Conservation (phyloP, 306 rosid species). For the Malus orientalis region DNA sequence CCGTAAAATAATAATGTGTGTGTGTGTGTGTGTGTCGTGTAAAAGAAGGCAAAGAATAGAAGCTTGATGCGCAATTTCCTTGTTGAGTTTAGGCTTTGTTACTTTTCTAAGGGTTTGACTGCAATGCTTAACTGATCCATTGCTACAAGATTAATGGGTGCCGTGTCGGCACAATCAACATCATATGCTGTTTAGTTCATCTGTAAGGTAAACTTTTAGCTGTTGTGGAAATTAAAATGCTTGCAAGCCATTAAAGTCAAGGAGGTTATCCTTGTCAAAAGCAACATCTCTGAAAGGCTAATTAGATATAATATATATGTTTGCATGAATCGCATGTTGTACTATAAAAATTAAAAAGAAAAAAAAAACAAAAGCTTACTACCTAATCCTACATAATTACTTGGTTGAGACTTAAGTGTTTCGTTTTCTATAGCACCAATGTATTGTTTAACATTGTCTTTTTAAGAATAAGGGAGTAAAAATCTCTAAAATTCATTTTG, state of each 20-base stretch:
- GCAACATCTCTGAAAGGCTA: background rate
- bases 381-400: slow-evolving; percentile 16
- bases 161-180: slow-evolving; percentile 14
- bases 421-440: background rate
- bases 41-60: background rate
- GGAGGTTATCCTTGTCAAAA: slow-evolving; percentile 10
- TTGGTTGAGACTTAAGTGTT: slow-evolving; percentile 15
- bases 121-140: slow-evolving; percentile 1
- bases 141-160: background rate
- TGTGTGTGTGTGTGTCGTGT: background rate
- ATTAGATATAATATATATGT: background rate
- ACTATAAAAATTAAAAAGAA: background rate
- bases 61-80: background rate
- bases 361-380: background rate
- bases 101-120: slow-evolving; percentile 25
- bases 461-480: background rate
- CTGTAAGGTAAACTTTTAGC: background rate
- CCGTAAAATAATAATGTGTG: background rate
- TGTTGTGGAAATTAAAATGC: slow-evolving; percentile 3
- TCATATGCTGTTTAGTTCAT: background rate
- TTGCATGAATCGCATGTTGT: background rate
- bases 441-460: background rate
- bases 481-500: background rate
- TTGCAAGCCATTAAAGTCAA: slow-evolving; percentile 26
- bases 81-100: background rate